Conservation (phyloP, 208 protist species). For the Leptomonas seymouri region DNA sequence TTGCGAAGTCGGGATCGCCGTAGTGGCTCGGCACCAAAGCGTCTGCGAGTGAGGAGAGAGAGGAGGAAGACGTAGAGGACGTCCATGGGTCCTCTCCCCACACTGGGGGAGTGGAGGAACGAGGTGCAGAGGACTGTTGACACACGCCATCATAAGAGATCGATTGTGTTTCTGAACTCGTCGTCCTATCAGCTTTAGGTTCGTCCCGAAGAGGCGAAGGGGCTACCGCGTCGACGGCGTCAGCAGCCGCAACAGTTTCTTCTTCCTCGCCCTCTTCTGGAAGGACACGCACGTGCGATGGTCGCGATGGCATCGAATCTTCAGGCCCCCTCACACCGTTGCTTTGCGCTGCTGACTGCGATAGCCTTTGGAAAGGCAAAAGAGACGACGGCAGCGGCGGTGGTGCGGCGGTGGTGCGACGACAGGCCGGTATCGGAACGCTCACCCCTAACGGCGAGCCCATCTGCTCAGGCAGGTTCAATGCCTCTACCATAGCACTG, state of each 20-base stretch:
- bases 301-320: background rate
- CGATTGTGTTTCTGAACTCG: too few species aligned
- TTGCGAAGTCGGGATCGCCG: background rate
- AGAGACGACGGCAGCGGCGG: background rate
- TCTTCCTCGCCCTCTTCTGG: conserved; percentile 2
- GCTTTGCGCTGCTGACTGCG: too few species aligned
- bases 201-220: too few species aligned
- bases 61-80: background rate
- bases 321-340: background rate
- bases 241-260: background rate
- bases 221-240: background rate
- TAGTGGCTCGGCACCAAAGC: background rate
- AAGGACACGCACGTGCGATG: conserved; percentile 11
- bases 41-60: background rate
- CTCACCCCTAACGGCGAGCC: background rate
- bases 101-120: background rate
- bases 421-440: background rate
- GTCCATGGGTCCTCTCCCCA: conserved; percentile 1
- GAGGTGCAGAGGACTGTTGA: background rate
- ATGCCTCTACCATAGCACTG: background rate
- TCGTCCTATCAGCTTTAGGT: too few species aligned
- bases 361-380: background rate
- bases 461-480: background rate
- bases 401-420: conserved; percentile 10
- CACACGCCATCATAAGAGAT: too few species aligned